Conservation (phyloP, 1,284 basidiomycete species). For the Ganoderma boninense region DNA sequence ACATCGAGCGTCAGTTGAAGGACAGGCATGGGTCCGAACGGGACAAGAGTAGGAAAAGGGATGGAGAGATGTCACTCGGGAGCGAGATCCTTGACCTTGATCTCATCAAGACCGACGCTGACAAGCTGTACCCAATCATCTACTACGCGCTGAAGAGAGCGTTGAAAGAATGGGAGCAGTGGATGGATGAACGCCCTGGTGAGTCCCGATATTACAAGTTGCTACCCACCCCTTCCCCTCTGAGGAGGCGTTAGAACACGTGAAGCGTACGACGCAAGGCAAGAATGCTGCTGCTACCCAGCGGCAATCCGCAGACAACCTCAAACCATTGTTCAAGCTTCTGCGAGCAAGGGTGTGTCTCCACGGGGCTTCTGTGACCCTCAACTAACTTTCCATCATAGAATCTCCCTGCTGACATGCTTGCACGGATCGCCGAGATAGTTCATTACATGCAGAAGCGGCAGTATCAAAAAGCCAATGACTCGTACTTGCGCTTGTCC, state of each 20-base stretch:
- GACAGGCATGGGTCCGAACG: constrained; percentile 53
- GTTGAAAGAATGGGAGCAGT: constrained; percentile 95
- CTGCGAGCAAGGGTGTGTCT: constrained; percentile 82
- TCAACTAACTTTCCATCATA: constrained; percentile 11
- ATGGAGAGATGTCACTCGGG: constrained; percentile 56
- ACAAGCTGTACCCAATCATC: constrained; percentile 96
- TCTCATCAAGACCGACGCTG: constrained; percentile 91
- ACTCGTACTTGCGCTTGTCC: constrained; percentile 94
- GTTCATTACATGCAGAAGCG: constrained; percentile 96
- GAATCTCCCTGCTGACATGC: constrained; percentile 87
- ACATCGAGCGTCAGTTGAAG: constrained; percentile 76
- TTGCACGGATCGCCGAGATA: constrained; percentile 92
- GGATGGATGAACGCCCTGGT: constrained; percentile 93
- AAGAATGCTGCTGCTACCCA: constrained; percentile 96
- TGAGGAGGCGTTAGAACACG: constrained; percentile 55
- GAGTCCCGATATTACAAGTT: constrained; percentile 32
- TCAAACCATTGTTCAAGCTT: constrained; percentile 95
- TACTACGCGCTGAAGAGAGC: constrained; percentile 96
- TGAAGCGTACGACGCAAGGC: constrained; percentile 91
- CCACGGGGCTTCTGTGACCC: not conserved
- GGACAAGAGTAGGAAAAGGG: constrained; percentile 72
- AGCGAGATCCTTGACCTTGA: constrained; percentile 77
- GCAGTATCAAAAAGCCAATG: constrained; percentile 95
- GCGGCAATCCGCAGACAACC: constrained; percentile 94
- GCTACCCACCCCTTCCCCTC: not conserved